Evolutionary conservation across 2,329 filamentous ascomycete genomes (phyloP).

Genomic region (Colletotrichum magnum): DNA sequence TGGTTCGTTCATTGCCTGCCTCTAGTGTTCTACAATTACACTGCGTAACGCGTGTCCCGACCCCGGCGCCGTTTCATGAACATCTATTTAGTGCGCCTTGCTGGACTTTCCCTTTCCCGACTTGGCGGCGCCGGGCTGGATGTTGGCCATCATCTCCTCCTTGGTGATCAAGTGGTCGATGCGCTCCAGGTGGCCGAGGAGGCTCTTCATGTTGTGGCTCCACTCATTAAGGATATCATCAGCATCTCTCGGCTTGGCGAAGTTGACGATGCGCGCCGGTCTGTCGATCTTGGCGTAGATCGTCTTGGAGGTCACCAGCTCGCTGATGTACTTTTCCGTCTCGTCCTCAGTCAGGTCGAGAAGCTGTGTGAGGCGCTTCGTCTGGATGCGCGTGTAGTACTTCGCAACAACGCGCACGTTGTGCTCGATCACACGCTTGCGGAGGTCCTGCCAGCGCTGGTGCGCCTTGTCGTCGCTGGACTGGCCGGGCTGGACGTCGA

Average conservation of each 20-base stretch:
- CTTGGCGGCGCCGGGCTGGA: constrained; percentile 74
- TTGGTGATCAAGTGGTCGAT: constrained; percentile 99
- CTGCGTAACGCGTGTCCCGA: constrained; percentile 14
- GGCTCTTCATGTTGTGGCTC: constrained; percentile 97
- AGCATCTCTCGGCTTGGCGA: constrained; percentile 93
- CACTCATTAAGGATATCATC: constrained; percentile 98
- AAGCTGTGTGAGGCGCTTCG: constrained; percentile 89
- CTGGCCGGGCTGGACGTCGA: constrained; percentile 76
- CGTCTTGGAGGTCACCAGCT: constrained; percentile 96
- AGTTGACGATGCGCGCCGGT: constrained; percentile 91
- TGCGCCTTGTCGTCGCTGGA: constrained; percentile 84
- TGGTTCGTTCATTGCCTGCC: constrained; percentile 39
- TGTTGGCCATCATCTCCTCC: constrained; percentile 99
- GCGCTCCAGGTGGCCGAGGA: constrained; percentile 86
- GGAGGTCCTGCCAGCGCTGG: constrained; percentile 92
- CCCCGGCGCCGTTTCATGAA: constrained; percentile 7
- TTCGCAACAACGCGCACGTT: constrained; percentile 98
- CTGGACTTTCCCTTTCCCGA: constrained; percentile 54
- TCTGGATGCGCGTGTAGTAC: constrained; percentile 98
- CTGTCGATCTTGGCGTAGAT: constrained; percentile 98
- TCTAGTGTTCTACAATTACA: constrained; percentile 43
- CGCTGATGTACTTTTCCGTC: constrained; percentile 98
- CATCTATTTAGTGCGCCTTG: constrained; percentile 52
- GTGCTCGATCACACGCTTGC: constrained; percentile 99
- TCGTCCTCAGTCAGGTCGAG: constrained; percentile 94